Evolutionary conservation across 129 eudicot genomes (phyloP), one percentile per base, ranked within the genome.

Genomic region (Helichrysum umbraculigerum): DNA sequence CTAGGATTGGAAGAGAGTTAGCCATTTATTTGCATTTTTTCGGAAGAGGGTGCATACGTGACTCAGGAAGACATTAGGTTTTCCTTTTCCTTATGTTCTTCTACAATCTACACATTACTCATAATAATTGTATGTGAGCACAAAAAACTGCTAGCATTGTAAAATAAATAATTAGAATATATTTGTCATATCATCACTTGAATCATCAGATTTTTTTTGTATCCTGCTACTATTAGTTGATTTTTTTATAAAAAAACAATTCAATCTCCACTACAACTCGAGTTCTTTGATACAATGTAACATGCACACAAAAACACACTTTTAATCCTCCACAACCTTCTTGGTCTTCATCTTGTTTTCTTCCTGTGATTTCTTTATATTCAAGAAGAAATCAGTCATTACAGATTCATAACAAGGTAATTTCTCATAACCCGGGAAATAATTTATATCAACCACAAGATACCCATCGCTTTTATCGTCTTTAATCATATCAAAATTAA

Each of bases 351-450:
- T 44, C 72, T 16, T 64, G 66, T 79, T 79, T 50, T 51, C 7
- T 1, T 67, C 75, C 42, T 80, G 79, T 10, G 83, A 80, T 68
- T 80, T 75, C 75, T 80, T 80, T 32, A 80, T 34, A 58, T 58
- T 80, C 65, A 80, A 66, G 66, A 91, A 85, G 81, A 88, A 88
- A 61, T 88, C 88, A 1, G 92, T 83, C 87, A 91, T 61, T 37
- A 88, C 78, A 7, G 21, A 56, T 65, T 91, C 92, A 76, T 83
- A 88, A 32, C 33, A 3, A 2, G 88, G 92, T 83, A 91, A 76
- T 63, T 88, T 88, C 47, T 90, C 94, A 29, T 91, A 91, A 17
- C 97, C 97, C 11, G 97, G 97, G 61, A 91, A 88, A 66, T 91
- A 88, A 72, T 88, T 88, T 8, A 91, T 88, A 67, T 91, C 97